Evolutionary conservation across 306 rosid genomes (phyloP).

Genomic region (Abrus precatorius): DNA sequence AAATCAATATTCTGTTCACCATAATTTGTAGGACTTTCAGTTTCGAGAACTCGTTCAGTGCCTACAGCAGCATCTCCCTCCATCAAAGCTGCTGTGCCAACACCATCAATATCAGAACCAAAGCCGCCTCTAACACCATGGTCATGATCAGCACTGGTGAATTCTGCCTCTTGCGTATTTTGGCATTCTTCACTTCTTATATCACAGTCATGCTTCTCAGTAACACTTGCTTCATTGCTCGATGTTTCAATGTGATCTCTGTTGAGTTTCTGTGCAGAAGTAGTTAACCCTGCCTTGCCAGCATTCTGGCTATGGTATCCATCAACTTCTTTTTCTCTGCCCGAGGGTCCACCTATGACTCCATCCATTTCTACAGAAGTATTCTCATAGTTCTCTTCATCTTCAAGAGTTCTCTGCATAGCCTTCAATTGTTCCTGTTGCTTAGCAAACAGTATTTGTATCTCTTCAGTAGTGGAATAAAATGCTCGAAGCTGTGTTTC

Average conservation of each 20-base stretch:
- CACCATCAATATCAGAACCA: slow-evolving; percentile 81
- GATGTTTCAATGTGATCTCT: slow-evolving; percentile 68
- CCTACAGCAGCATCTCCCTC: slow-evolving; percentile 72
- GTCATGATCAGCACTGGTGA: slow-evolving; percentile 71
- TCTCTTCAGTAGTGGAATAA: slow-evolving; percentile 97
- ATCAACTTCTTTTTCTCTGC: slow-evolving; percentile 54
- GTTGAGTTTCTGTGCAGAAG: slow-evolving; percentile 60
- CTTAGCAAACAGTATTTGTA: slow-evolving; percentile 76
- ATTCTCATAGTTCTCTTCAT: slow-evolving; percentile 88
- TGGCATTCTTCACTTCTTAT: slow-evolving; percentile 74
- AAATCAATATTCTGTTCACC: slow-evolving; percentile 63
- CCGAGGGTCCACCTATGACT: slow-evolving; percentile 49
- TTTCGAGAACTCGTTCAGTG: slow-evolving; percentile 79
- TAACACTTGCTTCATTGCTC: slow-evolving; percentile 74
- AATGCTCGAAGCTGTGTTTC: slow-evolving; percentile 93
- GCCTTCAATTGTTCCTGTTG: slow-evolving; percentile 94
- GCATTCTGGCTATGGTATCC: slow-evolving; percentile 50
- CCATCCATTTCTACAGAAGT: slow-evolving; percentile 75
- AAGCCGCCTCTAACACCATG: slow-evolving; percentile 68
- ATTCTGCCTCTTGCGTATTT: slow-evolving; percentile 86
- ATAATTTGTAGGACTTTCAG: slow-evolving; percentile 71
- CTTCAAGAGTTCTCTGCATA: slow-evolving; percentile 94
- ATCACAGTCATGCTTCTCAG: slow-evolving; percentile 88
- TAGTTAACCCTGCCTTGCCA: slow-evolving; percentile 64
- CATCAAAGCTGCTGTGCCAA: slow-evolving; percentile 53